Evolutionary conservation across 352 stramenopile species (phyloP), one percentile per base, ranked within the genome.

Genomic region (Globisporangium polare): DNA sequence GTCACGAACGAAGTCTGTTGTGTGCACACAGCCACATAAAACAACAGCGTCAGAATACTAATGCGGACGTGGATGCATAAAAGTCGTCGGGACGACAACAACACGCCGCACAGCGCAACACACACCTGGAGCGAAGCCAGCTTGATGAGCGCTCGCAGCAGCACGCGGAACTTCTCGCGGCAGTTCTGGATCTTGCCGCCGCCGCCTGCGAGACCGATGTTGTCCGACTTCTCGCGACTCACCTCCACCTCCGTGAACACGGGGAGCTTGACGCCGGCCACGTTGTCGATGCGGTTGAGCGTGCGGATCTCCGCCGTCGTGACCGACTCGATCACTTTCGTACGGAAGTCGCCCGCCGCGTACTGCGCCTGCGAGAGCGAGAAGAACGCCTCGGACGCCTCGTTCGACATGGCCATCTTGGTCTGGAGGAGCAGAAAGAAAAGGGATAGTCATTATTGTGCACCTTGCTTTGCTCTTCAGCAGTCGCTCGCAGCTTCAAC

Each of bases 291-390:
- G 68, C 95, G 95, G 56, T 98, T 97, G 65, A 95, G 89, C 56
- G 99, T 95, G 45, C 97, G 94, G 62, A 99, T 89, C 63, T 96
- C 88, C 31, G 97, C 97, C 10, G 89, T 96, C 76, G 97, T 98
- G 55, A 96, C 90, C 47, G 96, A 97, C 75, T 99, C 96, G 54
- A 97, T 94, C 37, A 99, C 94, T 63, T 99, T 98, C 65, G 97
- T 94, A 46, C 86, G 83, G 66, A 99, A 99, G 78, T 99, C 97
- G 7, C 97, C 97, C 9, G 96, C 97, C 20, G 97, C 96, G 76
- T 99, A 99, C 80, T 99, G 96, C 24, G 97, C 97, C 72, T 99
- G 92, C 26, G 97, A 98, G 29, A 99, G 82, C 55, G 93, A 98
- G 73, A 99, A 99, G 69, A 98, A 99, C 18, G 96, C 95, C 58